Evolutionary conservation across 208 protist species (phyloP).

Genomic region (Acanthamoeba triangularis): DNA sequence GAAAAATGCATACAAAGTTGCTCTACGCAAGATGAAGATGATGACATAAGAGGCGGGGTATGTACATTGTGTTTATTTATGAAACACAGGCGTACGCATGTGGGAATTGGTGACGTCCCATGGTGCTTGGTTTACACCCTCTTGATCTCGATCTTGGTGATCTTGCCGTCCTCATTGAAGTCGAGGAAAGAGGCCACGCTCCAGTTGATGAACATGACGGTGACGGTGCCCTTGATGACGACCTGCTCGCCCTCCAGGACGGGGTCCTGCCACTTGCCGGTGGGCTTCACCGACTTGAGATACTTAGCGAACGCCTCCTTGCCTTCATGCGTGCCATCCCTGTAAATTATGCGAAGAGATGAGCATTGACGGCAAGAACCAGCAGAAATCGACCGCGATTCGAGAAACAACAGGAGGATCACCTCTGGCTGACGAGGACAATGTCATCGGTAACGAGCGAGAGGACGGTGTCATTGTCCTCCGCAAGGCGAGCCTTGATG

Average conservation of each 20-base stretch:
- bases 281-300: conserved; percentile 46
- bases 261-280: conserved; percentile 63
- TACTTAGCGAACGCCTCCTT: conserved; percentile 34
- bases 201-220: conserved; percentile 15
- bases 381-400: background rate
- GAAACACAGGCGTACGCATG: too few relatives aligned
- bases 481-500: conserved; percentile 7
- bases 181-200: conserved; percentile 1
- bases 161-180: conserved; percentile 23
- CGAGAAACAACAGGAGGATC: background rate
- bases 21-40: too few relatives aligned
- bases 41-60: too few relatives aligned
- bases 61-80: too few relatives aligned
- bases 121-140: conserved; percentile 14
- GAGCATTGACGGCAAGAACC: background rate
- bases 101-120: too few relatives aligned
- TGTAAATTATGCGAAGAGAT: background rate
- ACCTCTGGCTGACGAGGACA: conserved; percentile 37
- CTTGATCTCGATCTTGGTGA: conserved; percentile 61
- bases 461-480: background rate
- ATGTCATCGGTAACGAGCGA: conserved; percentile 38
- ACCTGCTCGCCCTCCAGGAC: conserved; percentile 5
- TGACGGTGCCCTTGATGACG: conserved; percentile 38
- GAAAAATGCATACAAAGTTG: too few relatives aligned
- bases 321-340: conserved; percentile 54